A percentile compares a stretch with the other conserved stretches of the same genome.
Evolutionary conservation across 2,329 filamentous ascomycete species (phyloP).

Genomic region (Ophiocordyceps unilateralis): DNA sequence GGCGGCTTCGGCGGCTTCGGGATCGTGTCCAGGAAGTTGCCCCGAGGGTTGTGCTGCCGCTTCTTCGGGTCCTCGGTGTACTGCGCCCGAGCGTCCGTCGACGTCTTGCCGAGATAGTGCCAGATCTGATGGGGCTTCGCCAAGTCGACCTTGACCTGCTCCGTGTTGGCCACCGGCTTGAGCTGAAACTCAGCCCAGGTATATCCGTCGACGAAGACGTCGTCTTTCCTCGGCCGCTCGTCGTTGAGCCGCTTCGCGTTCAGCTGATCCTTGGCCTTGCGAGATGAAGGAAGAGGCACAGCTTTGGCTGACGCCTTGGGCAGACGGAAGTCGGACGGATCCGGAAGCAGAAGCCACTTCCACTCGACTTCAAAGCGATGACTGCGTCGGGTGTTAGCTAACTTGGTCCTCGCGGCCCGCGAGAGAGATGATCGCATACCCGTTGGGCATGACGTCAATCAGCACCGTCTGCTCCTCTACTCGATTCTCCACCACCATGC

Average conservation of each 20-base stretch:
- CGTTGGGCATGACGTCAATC: slow-evolving; percentile 68
- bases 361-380: slow-evolving; percentile 65
- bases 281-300: slow-evolving; percentile 49
- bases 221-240: slow-evolving; percentile 46
- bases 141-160: slow-evolving; percentile 54
- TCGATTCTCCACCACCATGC: slow-evolving; percentile 71
- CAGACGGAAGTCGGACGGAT: slow-evolving; percentile 51
- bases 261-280: slow-evolving; percentile 47
- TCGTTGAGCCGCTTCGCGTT: slow-evolving; percentile 46
- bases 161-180: slow-evolving; percentile 36
- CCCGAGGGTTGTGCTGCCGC: slow-evolving; percentile 46
- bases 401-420: background rate
- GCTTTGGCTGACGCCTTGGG: slow-evolving; percentile 61
- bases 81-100: slow-evolving; percentile 78
- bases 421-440: slow-evolving; percentile 34
- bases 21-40: slow-evolving; percentile 57
- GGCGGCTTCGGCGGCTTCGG: slow-evolving; percentile 30
- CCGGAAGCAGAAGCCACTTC: slow-evolving; percentile 65
- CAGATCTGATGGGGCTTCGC: slow-evolving; percentile 60
- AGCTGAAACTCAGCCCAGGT: slow-evolving; percentile 70
- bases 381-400: slow-evolving; percentile 26
- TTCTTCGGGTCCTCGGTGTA: slow-evolving; percentile 62
- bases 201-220: slow-evolving; percentile 48
- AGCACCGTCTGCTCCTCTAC: slow-evolving; percentile 58
- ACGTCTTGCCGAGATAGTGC: slow-evolving; percentile 73